Base-by-base conservation (phyloP, 73 alveolate species). In the Paramecium primaurelia region DNA sequence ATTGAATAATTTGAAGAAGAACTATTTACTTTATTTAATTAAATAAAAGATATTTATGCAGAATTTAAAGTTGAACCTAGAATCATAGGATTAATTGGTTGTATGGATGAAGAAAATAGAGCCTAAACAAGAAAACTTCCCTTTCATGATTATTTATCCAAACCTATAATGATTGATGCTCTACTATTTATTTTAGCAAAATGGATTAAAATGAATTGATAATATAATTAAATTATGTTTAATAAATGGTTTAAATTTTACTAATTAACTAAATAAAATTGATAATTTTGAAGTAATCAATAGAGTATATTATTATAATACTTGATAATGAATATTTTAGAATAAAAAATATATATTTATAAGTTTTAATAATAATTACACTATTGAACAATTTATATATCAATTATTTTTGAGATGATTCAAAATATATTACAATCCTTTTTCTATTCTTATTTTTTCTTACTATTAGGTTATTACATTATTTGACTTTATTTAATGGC, bases 81-180 rank as follows among this genome's bases (percentile, higher is more conserved):
- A 73, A 73, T 73, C 18, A 73, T 73, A 34, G 87, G 87, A 36
- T 73, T 73, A 16, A 73, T 73, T 73, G 87, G 87, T n/a, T 73
- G 58, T 73, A 14, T 37, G 58, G 87, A 73, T 73, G 58, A 73
- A 73, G 60, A 73, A n/a, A 37, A 73, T 36, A 34, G 59, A 37
- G 47, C 54, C 34, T 22, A 18, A 11, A 14, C 47, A 4, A 32
- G 87, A 38, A 73, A 73, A 10, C 59, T 73, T 14, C 87, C 87
- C 3, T 73, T 73, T 37, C 87, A 73, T 73, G 87, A 73, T 36
- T 73, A 37, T 38, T 37, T 73, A 28, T 37, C 58, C 9, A 73
- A 73, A 37, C 87, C 87, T 6, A 73, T 73, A 11, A 73, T 73
- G 87, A 73, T 73, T 37, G 87, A 73, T 73, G 87, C 87, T 8